These are phyloP conservation scores for Yamadazyma oceani DNA, from an alignment of 1,139 yeast species.

Conservation along the genomic window DNA sequence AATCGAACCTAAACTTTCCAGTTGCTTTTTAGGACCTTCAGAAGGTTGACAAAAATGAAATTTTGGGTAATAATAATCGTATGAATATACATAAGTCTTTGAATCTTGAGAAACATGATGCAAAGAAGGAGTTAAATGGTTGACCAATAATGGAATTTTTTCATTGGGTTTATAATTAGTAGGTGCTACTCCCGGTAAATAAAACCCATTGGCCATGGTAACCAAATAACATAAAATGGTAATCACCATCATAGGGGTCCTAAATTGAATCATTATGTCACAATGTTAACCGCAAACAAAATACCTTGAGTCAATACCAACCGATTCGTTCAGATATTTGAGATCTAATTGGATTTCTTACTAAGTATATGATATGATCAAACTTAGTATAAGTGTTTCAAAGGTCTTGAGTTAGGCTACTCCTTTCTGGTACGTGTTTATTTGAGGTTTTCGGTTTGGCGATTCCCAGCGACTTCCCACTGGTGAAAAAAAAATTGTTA, in stretches of 20 bases:
- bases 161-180: constrained; percentile 78
- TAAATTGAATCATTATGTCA: background rate
- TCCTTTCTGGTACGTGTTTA: too few relatives aligned
- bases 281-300: background rate
- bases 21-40: constrained; percentile 69
- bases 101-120: constrained; percentile 44
- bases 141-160: constrained; percentile 73
- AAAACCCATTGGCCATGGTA: constrained; percentile 55
- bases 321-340: too few relatives aligned
- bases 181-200: constrained; percentile 95
- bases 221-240: constrained; percentile 6
- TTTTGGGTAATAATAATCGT: constrained; percentile 82
- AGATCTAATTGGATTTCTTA: too few relatives aligned
- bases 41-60: constrained; percentile 83
- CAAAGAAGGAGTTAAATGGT: constrained; percentile 83
- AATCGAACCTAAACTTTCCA: constrained; percentile 89
- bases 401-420: too few relatives aligned
- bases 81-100: constrained; percentile 64
- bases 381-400: too few relatives aligned
- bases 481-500: too few relatives aligned
- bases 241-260: background rate
- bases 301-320: too few relatives aligned
- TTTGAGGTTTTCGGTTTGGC: too few relatives aligned
- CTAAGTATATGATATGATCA: too few relatives aligned
- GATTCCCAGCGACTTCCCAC: too few relatives aligned